Percentiles rank a stretch among this genome's conserved stretches.
These are phyloP conservation scores for Nicotiana attenuata DNA, from an alignment of 257 asterid species.

Conservation along the genomic window DNA sequence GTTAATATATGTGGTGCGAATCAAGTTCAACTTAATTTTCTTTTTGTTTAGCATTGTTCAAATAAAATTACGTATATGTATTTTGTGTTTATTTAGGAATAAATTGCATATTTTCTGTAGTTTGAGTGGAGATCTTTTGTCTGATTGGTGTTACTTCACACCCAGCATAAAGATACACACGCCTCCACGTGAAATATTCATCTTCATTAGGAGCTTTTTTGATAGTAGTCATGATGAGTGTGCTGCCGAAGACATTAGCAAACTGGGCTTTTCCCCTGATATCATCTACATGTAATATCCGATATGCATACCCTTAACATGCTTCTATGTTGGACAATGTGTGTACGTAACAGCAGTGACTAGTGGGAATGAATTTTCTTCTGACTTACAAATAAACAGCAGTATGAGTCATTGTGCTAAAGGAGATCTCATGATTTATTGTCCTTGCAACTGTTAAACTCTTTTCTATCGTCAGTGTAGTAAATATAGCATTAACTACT, in stretches of 20 bases:
- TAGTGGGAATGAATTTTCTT: background rate
- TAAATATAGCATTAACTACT: background rate
- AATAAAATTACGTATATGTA: background rate
- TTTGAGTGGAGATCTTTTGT: background rate
- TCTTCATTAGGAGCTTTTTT: no score
- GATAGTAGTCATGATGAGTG: no score
- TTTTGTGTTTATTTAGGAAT: background rate
- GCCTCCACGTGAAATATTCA: no score
- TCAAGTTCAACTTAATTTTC: background rate
- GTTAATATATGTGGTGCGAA: background rate
- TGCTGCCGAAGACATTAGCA: background rate
- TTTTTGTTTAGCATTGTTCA: background rate
- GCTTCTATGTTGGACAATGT: background rate
- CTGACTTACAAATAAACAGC: background rate
- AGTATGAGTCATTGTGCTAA: background rate
- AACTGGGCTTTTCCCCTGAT: background rate
- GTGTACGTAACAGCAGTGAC: background rate
- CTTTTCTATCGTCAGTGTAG: background rate
- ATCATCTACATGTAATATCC: background rate
- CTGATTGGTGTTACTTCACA: background rate
- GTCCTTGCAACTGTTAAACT: background rate
- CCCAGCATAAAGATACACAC: background rate
- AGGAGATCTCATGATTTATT: conserved; percentile 10
- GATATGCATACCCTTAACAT: background rate
- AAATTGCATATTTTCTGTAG: background rate